These are phyloP conservation scores for Geopyxis carbonaria DNA, from an alignment of 495 filamentous ascomycete genomes.

Conservation along the genomic window DNA sequence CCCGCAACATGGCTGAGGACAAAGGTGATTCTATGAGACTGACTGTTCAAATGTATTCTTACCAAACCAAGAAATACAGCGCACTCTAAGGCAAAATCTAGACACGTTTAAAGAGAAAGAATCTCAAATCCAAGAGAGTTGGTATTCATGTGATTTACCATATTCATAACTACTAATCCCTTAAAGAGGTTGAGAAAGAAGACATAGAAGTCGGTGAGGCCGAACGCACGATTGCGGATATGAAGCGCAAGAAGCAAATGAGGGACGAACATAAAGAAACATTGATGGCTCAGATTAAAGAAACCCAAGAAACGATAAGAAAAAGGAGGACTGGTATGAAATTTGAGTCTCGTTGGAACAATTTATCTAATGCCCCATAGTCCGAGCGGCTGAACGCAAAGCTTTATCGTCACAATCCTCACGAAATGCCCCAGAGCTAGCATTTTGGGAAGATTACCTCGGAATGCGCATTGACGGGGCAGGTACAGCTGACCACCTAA, in stretches of 20 bases:
- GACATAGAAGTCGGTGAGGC: slow-evolving; percentile 74
- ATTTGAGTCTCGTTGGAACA: neutral
- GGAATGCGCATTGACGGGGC: slow-evolving; percentile 81
- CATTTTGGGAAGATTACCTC: slow-evolving; percentile 87
- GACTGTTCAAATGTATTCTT: slow-evolving; percentile 75
- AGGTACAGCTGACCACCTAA: slow-evolving; percentile 65
- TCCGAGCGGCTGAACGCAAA: slow-evolving; percentile 18
- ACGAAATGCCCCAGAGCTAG: slow-evolving; percentile 76
- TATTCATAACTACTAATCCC: too few species aligned
- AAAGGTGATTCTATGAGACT: slow-evolving; percentile 48
- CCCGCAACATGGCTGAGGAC: slow-evolving; percentile 71
- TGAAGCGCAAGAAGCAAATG: slow-evolving; percentile 58
- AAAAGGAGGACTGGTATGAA: slow-evolving; percentile 38
- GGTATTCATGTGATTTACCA: too few species aligned
- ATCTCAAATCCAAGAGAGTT: slow-evolving; percentile 15
- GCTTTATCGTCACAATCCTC: slow-evolving; percentile 42
- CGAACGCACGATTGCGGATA: slow-evolving; percentile 57
- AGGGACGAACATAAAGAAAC: slow-evolving; percentile 54
- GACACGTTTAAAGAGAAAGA: slow-evolving; percentile 12
- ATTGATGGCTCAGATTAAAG: slow-evolving; percentile 59
- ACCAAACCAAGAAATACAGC: slow-evolving; percentile 1
- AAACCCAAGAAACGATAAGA: slow-evolving; percentile 52
- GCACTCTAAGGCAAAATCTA: neutral
- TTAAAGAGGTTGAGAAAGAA: slow-evolving; percentile 55
- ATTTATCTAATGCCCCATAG: slow-evolving; percentile 5